Evolutionary conservation across 805 yeast species (phyloP), one percentile per base, ranked within the genome.

Genomic region (Metschnikowia dekortorum): DNA sequence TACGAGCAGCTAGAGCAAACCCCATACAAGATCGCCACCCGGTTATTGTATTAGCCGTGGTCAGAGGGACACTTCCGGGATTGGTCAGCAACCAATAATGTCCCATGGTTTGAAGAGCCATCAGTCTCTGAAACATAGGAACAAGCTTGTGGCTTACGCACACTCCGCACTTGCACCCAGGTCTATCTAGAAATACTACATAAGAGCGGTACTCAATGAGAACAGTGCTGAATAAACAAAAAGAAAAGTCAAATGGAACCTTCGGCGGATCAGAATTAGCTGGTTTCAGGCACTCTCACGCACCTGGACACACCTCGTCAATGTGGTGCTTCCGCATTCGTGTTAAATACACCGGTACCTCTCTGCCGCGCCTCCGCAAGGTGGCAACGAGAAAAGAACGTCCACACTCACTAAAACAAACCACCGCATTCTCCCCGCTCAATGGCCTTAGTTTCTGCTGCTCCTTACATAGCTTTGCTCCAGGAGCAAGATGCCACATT

Each of bases 391-490:
- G 32, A 44, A 44, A 44, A 35, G 46, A 39, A 44, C 46, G 46
- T 44, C 39, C 39, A 44, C 46, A n/a, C 47, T 13, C 47, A 13
- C 26, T 32, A 13, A 34, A 28, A 34, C 39, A 13, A 35, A 30
- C 32, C 48, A 16, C 26, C 10, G 11, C 32, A 37, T 32, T 32
- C 18, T 33, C 36, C 18, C 22, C 49, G 22, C 36, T 30, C 47
- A 30, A 79, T 80, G 83, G 81, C 89, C 45, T 73, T 82, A 57
- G 86, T 90, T 29, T 81, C 95, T 39, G 97, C 98, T 44, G 90
- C 96, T 35, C 96, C 97, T 39, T 87, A 87, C 60, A 78, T 94
- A 69, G 96, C 98, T 37, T 80, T 94, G 55, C 77, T 94, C 64
- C 82, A 83, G 54, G 99, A 94, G 71, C 76, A 83, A 8, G 97